Base-by-base conservation (phyloP, 2,329 filamentous ascomycete genomes). In the Phaeosphaeriaceae sp. region DNA sequence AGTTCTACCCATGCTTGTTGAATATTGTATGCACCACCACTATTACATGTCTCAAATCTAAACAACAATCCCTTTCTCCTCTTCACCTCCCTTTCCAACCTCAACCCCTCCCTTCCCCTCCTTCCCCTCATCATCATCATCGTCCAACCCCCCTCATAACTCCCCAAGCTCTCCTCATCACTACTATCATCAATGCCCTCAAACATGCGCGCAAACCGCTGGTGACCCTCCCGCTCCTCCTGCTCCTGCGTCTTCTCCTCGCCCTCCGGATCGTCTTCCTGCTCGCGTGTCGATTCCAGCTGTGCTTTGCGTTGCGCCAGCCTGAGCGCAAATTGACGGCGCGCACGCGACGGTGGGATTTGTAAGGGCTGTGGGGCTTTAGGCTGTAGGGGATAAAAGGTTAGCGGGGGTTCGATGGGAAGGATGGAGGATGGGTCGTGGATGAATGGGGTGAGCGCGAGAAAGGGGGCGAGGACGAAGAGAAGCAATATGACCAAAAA, bases 281-380 rank as follows among this genome's bases (percentile, higher is more conserved):
- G 47, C 12, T 67, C 60, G 26, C 49, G 50, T 1, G 58, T 59
- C 2, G 59, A 59, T 50, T 71, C 66, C 11, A 71, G 56, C 17
- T 66, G 53, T 8, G 68, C 69, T 50, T 76, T 76, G 34, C 73
- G 90, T 84, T 65, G 72, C 2, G 77, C 78, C 12, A 97, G 81
- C 11, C 92, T 86, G 11, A 90, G 89, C n/a, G 92, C 92, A n/a
- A 97, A 83, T 72, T 96, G 91, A 46, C 91, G 82, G 42, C 93
- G 86, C 6, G 93, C 93, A 43, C 93, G 86, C 6, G 91, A 95
- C 2, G 93, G 92, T 1, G 89, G 87, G 29, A 93, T 86, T 70
- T 93, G 94, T 65, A 96, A 84, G 82, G 63, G 61, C 82, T 84
- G 38, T 82, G 64, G 58, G n/a, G 58, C 45, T 20, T 55, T 59